Conservation (phyloP, 495 filamentous ascomycete genomes). For the Podospora conica region DNA sequence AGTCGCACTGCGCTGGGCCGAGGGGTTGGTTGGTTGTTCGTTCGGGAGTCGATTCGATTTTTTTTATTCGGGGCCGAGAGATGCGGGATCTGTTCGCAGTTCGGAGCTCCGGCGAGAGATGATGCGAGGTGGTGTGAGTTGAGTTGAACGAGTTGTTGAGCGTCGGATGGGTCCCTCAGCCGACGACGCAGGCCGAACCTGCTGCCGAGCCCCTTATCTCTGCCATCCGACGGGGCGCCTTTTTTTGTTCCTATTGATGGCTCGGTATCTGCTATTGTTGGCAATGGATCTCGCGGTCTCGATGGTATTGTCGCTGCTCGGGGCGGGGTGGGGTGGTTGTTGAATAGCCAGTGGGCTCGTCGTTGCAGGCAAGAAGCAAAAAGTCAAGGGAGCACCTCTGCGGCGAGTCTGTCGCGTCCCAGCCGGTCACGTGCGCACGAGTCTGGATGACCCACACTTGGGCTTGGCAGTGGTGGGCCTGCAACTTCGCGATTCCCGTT, state of each 20-base stretch:
- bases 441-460: not conserved
- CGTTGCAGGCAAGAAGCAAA: conserved; percentile 1
- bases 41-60: no score
- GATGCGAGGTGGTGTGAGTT: no score
- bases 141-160: no score
- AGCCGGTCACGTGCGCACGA: conserved; percentile 1
- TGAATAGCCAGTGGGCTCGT: not conserved
- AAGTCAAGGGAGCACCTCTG: not conserved
- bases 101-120: no score
- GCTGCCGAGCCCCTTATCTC: conserved; percentile 9
- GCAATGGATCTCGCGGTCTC: not conserved
- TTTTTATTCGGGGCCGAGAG: no score
- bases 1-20: conserved; percentile 9
- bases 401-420: conserved; percentile 12
- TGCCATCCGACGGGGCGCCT: conserved; percentile 20
- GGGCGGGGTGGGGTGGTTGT: conserved; percentile 3
- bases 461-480: not conserved
- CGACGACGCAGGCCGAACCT: conserved; percentile 9
- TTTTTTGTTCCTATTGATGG: conserved; percentile 3
- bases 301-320: not conserved
- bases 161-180: no score
- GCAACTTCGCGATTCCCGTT: not conserved
- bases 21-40: no score
- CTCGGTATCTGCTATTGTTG: conserved; percentile 1
- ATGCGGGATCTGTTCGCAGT: no score